Conservation (phyloP, 768 basidiomycete genomes). For the Psilocybe cubensis region DNA sequence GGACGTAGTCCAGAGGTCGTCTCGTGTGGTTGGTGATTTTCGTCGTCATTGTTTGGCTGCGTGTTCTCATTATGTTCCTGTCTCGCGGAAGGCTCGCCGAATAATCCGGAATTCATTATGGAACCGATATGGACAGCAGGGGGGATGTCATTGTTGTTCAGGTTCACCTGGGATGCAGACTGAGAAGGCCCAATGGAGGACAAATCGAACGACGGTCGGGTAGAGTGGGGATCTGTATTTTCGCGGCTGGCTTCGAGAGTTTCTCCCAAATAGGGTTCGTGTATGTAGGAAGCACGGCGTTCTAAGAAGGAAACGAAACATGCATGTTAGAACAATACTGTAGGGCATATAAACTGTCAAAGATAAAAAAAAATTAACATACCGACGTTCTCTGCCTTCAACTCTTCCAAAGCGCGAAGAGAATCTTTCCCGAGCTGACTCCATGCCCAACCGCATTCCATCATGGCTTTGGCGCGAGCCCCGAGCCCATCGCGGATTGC, state of each 20-base stretch:
- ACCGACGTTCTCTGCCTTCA: constrained; percentile 24
- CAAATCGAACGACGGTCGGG: constrained; percentile 49
- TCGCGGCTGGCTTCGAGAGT: background rate
- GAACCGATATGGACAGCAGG: constrained; percentile 12
- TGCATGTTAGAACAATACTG: constrained; percentile 6
- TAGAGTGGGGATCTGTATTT: constrained; percentile 13
- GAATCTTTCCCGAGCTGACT: constrained; percentile 68
- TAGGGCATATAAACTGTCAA: background rate
- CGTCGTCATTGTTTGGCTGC: background rate
- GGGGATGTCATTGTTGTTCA: constrained; percentile 26
- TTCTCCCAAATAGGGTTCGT: background rate
- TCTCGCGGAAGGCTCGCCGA: constrained; percentile 11
- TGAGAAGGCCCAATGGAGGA: constrained; percentile 80
- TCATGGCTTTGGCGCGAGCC: constrained; percentile 63
- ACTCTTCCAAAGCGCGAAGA: constrained; percentile 43
- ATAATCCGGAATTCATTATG: constrained; percentile 17
- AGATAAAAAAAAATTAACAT: background rate
- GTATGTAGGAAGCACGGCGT: background rate
- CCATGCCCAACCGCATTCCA: constrained; percentile 74
- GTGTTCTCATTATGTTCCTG: constrained; percentile 13
- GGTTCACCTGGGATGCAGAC: constrained; percentile 71
- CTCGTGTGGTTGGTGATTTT: background rate
- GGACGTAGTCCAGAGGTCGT: constrained; percentile 10
- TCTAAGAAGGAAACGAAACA: constrained; percentile 8
- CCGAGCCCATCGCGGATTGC: constrained; percentile 66